Evolutionary conservation across 495 filamentous ascomycete species (phyloP).

Genomic region (Glonium stellatum): DNA sequence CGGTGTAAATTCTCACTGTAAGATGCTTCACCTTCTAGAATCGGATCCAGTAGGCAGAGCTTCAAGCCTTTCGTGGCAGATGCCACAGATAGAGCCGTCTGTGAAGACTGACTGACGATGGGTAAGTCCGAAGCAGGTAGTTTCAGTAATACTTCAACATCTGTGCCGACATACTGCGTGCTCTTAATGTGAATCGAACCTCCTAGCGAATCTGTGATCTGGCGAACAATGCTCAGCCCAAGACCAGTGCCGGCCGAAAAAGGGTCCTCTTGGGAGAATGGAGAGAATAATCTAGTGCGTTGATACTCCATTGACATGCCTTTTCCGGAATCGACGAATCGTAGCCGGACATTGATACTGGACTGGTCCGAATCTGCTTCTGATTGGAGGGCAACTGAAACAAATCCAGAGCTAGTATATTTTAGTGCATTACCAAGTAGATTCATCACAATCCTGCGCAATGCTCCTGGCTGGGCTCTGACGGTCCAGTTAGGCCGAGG

Average conservation of each 20-base stretch:
- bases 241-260: constrained; percentile 32
- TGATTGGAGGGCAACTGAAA: constrained; percentile 24
- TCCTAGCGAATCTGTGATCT: constrained; percentile 27
- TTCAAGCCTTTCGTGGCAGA: too few relatives aligned
- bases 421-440: neutral
- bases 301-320: constrained; percentile 32
- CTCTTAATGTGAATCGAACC: constrained; percentile 27
- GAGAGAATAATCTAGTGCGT: constrained; percentile 23
- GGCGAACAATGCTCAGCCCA: constrained; percentile 30
- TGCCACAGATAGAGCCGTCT: too few relatives aligned
- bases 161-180: neutral
- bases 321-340: constrained; percentile 28
- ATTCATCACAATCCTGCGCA: constrained; percentile 28
- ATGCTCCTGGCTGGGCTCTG: constrained; percentile 12
- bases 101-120: too few relatives aligned
- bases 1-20: neutral
- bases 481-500: constrained; percentile 16
- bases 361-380: neutral
- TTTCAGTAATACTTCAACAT: neutral
- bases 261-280: constrained; percentile 33
- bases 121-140: neutral
- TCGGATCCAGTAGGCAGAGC: neutral
- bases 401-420: constrained; percentile 30
- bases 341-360: constrained; percentile 12
- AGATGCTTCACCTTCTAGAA: neutral